phyloP scores from a whole-genome alignment of 768 basidiomycete species.

The Suillus subalutaceus region DNA sequence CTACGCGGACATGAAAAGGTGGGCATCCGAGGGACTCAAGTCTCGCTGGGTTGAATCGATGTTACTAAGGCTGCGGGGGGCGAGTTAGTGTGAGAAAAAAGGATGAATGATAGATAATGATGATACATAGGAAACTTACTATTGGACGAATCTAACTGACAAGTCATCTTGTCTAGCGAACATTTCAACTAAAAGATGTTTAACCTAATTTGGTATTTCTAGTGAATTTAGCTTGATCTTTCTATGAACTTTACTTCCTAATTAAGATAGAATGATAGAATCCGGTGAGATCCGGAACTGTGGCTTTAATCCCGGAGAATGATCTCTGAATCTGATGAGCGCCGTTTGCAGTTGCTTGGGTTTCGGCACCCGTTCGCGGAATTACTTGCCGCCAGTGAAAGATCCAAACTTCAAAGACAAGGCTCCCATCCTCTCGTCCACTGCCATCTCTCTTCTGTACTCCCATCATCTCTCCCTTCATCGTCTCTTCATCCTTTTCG shows the following conservation, averaged over 20 bases:
- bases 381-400: slow-evolving; percentile 39
- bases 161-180: slow-evolving; percentile 1
- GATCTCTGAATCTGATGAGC: slow-evolving; percentile 38
- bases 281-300: slow-evolving; percentile 33
- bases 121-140: slow-evolving; percentile 8
- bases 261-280: slow-evolving; percentile 12
- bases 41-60: slow-evolving; percentile 23
- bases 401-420: slow-evolving; percentile 38
- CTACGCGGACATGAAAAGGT: slow-evolving; percentile 6
- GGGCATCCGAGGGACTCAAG: neutral
- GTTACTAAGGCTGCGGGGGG: slow-evolving; percentile 13
- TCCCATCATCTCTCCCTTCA: slow-evolving; percentile 23
- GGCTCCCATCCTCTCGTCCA: slow-evolving; percentile 33
- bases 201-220: slow-evolving; percentile 12
- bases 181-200: slow-evolving; percentile 4
- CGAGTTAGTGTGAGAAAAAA: slow-evolving; percentile 22
- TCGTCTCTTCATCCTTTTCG: slow-evolving; percentile 3
- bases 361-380: slow-evolving; percentile 42
- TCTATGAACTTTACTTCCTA: neutral
- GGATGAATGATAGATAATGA: slow-evolving; percentile 4
- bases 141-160: slow-evolving; percentile 16
- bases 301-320: slow-evolving; percentile 11
- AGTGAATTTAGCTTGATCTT: neutral
- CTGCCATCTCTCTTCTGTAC: slow-evolving; percentile 22
- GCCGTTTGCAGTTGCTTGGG: slow-evolving; percentile 38